These are phyloP conservation scores for Pulicaria dysenterica DNA, from an alignment of 129 eudicot genomes.

Conservation along the genomic window DNA sequence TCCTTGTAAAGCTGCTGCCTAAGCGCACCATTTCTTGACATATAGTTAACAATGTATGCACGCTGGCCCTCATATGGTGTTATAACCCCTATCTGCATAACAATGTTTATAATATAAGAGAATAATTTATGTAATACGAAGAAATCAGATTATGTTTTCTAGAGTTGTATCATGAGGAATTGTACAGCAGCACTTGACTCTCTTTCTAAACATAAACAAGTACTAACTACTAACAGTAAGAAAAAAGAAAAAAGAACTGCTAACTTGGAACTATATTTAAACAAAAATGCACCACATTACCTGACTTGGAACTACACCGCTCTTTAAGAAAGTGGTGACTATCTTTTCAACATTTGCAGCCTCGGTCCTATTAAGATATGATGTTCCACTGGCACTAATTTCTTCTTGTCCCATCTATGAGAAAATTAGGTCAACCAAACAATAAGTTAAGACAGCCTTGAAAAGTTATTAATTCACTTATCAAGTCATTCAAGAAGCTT, in stretches of 20 bases:
- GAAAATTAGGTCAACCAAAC: conserved; percentile 9
- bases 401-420: conserved; percentile 98
- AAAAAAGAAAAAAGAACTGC: not conserved
- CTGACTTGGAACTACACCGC: conserved; percentile 97
- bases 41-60: conserved; percentile 83
- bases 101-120: not conserved
- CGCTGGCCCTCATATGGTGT: conserved; percentile 90
- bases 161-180: no score
- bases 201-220: no score
- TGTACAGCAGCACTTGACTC: no score
- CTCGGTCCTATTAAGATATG: conserved; percentile 89
- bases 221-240: no score
- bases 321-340: conserved; percentile 86
- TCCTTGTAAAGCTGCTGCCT: conserved; percentile 97
- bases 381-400: conserved; percentile 95
- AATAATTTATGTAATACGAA: no score
- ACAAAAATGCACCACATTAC: conserved; percentile 23
- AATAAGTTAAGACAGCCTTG: not conserved
- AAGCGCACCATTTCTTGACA: conserved; percentile 92
- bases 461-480: not conserved
- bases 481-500: no score
- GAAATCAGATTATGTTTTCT: no score
- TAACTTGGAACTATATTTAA: not conserved
- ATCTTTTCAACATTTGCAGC: conserved; percentile 95
- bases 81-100: conserved; percentile 71